A percentile compares a stretch with the other conserved stretches of the same genome.
Conservation (phyloP, 2,329 filamentous ascomycete species). For the Xenoacremonium recifei region DNA sequence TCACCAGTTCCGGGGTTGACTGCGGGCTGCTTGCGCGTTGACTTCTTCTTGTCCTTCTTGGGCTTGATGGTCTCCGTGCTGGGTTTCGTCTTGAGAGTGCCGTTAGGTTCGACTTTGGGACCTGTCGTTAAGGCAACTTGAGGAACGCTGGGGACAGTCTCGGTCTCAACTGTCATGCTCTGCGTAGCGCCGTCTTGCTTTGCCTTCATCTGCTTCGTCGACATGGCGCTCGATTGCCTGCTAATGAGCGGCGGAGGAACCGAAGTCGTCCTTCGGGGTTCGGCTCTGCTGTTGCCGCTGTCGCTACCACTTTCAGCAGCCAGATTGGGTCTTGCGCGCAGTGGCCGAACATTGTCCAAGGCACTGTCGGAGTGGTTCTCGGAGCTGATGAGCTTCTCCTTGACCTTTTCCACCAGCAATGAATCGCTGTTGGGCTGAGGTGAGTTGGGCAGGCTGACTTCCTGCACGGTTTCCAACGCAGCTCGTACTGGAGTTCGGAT, state of each 20-base stretch:
- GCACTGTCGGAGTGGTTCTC: conserved; percentile 41
- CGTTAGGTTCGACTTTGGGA: conserved; percentile 61
- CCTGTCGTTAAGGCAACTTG: conserved; percentile 72
- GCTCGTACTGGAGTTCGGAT: conserved; percentile 60
- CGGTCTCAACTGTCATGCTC: conserved; percentile 97
- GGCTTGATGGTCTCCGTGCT: conserved; percentile 96
- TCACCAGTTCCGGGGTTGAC: conserved; percentile 70
- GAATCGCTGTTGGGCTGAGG: conserved; percentile 51
- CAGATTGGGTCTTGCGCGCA: conserved; percentile 47
- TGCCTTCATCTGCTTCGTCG: conserved; percentile 66
- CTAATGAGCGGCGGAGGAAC: conserved; percentile 54
- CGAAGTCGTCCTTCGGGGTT: conserved; percentile 42
- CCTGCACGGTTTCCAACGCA: conserved; percentile 85
- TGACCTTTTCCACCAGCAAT: conserved; percentile 48
- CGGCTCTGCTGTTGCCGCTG: conserved; percentile 51
- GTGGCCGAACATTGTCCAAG: conserved; percentile 38
- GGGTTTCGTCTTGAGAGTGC: conserved; percentile 79
- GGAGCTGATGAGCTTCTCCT: conserved; percentile 45
- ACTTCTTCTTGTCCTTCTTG: conserved; percentile 87
- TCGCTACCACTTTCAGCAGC: conserved; percentile 64
- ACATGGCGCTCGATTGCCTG: conserved; percentile 63
- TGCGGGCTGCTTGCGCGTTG: conserved; percentile 69
- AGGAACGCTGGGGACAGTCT: conserved; percentile 88
- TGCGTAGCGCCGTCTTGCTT: conserved; percentile 76
- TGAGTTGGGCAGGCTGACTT: conserved; percentile 76